Evolutionary conservation across 306 rosid genomes (phyloP).

Genomic region (Pueraria montana): DNA sequence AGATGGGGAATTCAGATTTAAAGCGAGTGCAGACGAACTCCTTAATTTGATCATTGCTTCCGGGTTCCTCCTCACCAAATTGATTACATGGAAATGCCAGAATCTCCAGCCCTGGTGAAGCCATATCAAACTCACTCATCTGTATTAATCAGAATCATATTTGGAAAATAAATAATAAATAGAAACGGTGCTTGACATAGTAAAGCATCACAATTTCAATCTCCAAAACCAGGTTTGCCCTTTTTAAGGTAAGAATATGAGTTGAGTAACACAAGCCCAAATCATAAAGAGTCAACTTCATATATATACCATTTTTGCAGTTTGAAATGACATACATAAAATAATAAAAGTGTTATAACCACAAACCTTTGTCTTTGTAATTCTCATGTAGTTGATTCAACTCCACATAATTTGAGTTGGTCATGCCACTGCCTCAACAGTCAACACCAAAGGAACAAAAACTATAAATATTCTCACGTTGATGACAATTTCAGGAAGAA

Average conservation of each 20-base stretch:
- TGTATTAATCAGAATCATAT: constrained; percentile 4
- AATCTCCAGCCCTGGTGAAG: constrained; percentile 72
- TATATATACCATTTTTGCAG: background rate
- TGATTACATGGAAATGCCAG: constrained; percentile 95
- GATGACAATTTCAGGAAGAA: background rate
- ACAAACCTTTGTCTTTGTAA: constrained; percentile 81
- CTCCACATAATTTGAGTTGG: constrained; percentile 84
- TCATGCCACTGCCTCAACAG: constrained; percentile 75
- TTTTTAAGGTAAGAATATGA: background rate
- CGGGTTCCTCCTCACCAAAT: constrained; percentile 89
- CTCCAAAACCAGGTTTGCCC: background rate
- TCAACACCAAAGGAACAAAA: constrained; percentile 37
- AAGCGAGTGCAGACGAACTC: constrained; percentile 87
- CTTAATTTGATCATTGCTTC: constrained; percentile 79
- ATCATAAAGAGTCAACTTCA: constrained; percentile 4
- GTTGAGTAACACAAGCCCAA: background rate
- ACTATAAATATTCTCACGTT: constrained; percentile 13
- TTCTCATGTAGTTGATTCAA: constrained; percentile 79
- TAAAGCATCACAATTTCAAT: background rate
- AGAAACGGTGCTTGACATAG: background rate
- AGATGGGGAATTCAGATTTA: constrained; percentile 88
- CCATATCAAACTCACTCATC: constrained; percentile 11
- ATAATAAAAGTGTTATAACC: too few relatives aligned
- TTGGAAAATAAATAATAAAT: constrained; percentile 32
- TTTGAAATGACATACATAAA: constrained; percentile 15